These are phyloP conservation scores for Chaetomium olivaceum DNA, from an alignment of 2,329 filamentous ascomycete species.

Conservation along the genomic window DNA sequence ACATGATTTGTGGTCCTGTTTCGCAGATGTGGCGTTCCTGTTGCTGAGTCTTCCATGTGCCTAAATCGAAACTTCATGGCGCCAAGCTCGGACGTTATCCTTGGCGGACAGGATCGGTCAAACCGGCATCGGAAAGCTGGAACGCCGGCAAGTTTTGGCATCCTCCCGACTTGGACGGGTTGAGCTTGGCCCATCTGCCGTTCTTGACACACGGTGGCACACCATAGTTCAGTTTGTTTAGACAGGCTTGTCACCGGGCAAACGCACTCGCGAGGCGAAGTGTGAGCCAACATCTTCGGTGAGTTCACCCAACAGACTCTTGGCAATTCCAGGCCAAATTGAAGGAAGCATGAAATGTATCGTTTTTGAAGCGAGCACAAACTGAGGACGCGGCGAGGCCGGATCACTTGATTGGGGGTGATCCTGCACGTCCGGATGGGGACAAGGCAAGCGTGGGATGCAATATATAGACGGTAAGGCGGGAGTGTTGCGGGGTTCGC, in stretches of 20 bases:
- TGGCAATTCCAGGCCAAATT: neutral
- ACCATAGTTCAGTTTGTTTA: neutral
- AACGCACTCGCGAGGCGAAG: neutral
- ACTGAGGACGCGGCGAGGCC: neutral
- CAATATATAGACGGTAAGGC: constrained; percentile 7
- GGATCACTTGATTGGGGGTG: neutral
- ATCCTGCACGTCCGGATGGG: neutral
- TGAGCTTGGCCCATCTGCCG: neutral
- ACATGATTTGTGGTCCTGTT: neutral
- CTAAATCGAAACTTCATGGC: neutral
- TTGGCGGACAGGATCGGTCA: neutral
- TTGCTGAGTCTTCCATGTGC: neutral
- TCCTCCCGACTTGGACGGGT: neutral
- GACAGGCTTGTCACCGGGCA: no score
- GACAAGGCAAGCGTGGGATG: neutral
- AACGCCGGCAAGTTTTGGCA: neutral
- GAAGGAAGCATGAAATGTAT: neutral
- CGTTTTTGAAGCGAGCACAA: neutral
- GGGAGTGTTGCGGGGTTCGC: neutral
- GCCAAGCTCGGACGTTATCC: neutral
- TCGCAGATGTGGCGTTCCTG: neutral
- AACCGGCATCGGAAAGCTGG: neutral
- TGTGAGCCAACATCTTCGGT: neutral
- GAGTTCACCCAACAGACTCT: neutral
- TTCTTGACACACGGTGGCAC: neutral